phyloP scores from a whole-genome alignment of 257 asterid genomes.

The Solanum tarijense region DNA sequence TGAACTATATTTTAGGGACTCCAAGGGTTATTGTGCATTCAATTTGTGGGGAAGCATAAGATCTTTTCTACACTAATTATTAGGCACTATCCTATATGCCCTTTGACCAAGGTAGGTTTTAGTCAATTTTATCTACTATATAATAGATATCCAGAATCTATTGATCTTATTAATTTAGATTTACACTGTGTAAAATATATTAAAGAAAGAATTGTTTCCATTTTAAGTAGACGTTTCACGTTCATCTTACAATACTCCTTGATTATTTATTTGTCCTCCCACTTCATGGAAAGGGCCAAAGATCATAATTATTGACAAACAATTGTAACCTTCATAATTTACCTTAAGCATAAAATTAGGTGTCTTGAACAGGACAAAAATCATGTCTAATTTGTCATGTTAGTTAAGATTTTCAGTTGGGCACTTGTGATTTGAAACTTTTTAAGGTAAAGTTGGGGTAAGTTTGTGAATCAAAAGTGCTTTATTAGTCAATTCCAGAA shows the following conservation, averaged over 20 bases:
- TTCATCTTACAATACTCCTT: background rate
- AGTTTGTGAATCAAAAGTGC: background rate
- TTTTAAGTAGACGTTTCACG: background rate
- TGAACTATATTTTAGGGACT: background rate
- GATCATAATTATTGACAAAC: background rate
- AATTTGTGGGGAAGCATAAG: background rate
- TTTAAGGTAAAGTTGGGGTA: background rate
- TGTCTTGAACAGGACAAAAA: background rate
- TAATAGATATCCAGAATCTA: background rate
- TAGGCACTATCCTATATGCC: background rate
- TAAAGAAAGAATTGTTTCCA: background rate
- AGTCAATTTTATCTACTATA: background rate
- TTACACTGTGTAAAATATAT: fast-evolving
- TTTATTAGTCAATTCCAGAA: background rate
- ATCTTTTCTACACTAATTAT: background rate
- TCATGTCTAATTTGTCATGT: background rate
- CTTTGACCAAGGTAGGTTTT: background rate
- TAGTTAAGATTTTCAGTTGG: background rate
- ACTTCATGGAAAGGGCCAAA: background rate
- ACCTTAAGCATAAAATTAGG: background rate
- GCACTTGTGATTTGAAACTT: background rate
- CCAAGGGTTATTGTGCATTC: background rate
- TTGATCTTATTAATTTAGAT: background rate
- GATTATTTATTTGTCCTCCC: background rate
- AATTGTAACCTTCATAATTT: background rate